A percentile compares a stretch with the other conserved stretches of the same genome.
Evolutionary conservation across 257 asterid genomes (phyloP).

Genomic region (Capsicum baccatum): DNA sequence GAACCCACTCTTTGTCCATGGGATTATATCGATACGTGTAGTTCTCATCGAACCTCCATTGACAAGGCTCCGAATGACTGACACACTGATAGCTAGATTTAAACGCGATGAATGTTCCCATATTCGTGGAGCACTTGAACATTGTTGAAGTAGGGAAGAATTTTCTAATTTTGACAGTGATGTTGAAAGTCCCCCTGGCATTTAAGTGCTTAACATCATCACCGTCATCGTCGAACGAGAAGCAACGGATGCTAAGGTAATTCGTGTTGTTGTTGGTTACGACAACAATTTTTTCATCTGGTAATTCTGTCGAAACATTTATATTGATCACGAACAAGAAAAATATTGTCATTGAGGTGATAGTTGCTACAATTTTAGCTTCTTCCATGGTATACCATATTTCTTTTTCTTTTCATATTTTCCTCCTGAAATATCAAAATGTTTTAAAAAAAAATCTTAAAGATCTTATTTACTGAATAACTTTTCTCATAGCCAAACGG

Average conservation of each 20-base stretch:
- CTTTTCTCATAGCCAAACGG: too few species aligned
- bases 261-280: conserved; percentile 53
- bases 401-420: neutral
- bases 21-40: conserved; percentile 50
- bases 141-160: conserved; percentile 23
- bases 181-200: conserved; percentile 44
- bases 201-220: conserved; percentile 45
- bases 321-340: neutral
- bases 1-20: conserved; percentile 29
- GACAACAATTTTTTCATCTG: neutral
- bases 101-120: conserved; percentile 70
- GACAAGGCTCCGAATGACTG: conserved; percentile 35
- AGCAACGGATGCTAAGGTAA: conserved; percentile 67
- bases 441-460: conserved; percentile 3
- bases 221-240: conserved; percentile 51
- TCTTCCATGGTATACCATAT: neutral
- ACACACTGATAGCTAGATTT: conserved; percentile 48
- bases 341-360: neutral
- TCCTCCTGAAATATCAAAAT: conserved; percentile 7
- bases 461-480: too few species aligned
- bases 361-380: neutral
- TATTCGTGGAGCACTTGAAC: conserved; percentile 58
- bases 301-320: neutral
- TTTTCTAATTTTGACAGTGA: conserved; percentile 35
- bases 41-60: conserved; percentile 65